Evolutionary conservation across 352 stramenopile genomes (phyloP).

Genomic region (Hyaloperonospora arabidopsidis): DNA sequence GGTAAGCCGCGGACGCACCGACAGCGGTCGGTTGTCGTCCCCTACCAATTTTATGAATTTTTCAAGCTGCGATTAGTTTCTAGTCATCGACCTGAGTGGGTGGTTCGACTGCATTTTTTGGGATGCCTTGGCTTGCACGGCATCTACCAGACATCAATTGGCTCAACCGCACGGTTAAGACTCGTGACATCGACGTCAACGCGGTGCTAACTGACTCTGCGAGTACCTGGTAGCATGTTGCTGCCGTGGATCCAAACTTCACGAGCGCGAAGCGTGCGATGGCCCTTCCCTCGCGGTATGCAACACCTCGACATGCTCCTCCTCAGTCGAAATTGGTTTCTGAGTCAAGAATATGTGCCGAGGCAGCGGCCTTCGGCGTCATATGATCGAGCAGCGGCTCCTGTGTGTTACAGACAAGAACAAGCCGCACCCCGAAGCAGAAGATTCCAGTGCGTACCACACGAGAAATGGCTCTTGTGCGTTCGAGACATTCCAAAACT

Average conservation of each 20-base stretch:
- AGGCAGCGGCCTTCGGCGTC: background rate
- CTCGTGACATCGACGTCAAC: constrained; percentile 12
- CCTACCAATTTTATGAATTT: constrained; percentile 22
- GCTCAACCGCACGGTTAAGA: constrained; percentile 12
- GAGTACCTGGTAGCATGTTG: background rate
- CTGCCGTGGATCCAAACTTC: background rate
- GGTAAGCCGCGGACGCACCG: constrained; percentile 8
- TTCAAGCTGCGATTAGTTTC: constrained; percentile 13
- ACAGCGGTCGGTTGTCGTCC: constrained; percentile 8
- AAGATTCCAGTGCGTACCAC: too few species aligned
- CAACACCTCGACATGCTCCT: background rate
- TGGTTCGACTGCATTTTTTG: constrained; percentile 26
- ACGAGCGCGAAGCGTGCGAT: background rate
- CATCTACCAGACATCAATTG: constrained; percentile 23
- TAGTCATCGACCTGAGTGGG: constrained; percentile 24
- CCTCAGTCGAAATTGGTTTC: background rate
- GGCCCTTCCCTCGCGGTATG: background rate
- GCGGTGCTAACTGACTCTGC: background rate
- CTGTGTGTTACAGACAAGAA: background rate
- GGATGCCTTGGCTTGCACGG: constrained; percentile 12
- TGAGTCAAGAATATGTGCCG: background rate
- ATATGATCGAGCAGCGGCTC: background rate
- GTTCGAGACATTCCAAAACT: too few species aligned
- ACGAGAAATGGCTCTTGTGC: too few species aligned
- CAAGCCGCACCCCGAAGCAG: too few species aligned